Evolutionary conservation across 2,329 filamentous ascomycete species (phyloP).

Genomic region (Diaporthe australafricana): DNA sequence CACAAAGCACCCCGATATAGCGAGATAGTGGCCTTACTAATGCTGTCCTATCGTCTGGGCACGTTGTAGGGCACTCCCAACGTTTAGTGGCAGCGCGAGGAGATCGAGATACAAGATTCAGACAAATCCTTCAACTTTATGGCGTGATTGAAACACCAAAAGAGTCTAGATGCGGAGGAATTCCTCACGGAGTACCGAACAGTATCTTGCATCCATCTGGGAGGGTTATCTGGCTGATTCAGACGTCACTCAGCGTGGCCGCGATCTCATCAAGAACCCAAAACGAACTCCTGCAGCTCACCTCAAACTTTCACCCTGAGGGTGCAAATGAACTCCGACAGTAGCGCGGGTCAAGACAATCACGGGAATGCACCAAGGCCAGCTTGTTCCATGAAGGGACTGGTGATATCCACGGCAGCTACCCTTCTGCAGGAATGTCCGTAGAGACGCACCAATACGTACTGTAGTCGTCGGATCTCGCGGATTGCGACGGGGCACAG

Average conservation of each 20-base stretch:
- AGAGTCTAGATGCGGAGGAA: background rate
- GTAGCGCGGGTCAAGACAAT: background rate
- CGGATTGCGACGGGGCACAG: background rate
- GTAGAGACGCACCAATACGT: background rate
- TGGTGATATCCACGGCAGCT: background rate
- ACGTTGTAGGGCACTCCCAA: conserved; percentile 3
- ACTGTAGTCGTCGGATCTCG: background rate
- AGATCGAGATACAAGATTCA: conserved; percentile 20
- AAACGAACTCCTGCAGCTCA: background rate
- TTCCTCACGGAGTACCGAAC: too few relatives aligned
- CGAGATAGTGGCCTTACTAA: conserved; percentile 8
- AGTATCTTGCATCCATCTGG: background rate
- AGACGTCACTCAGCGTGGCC: background rate
- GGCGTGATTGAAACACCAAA: background rate
- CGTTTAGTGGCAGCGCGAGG: background rate
- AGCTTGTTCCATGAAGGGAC: background rate
- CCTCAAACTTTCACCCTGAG: background rate
- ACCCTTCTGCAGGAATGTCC: too few relatives aligned
- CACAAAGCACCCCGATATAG: background rate
- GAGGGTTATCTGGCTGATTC: background rate
- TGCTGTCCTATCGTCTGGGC: background rate
- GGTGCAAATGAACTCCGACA: background rate
- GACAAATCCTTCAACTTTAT: background rate
- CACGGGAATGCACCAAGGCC: background rate
- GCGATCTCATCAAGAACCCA: too few relatives aligned